These are phyloP conservation scores for Leccinellum luteum DNA, from an alignment of 768 basidiomycete species.

Conservation along the genomic window DNA sequence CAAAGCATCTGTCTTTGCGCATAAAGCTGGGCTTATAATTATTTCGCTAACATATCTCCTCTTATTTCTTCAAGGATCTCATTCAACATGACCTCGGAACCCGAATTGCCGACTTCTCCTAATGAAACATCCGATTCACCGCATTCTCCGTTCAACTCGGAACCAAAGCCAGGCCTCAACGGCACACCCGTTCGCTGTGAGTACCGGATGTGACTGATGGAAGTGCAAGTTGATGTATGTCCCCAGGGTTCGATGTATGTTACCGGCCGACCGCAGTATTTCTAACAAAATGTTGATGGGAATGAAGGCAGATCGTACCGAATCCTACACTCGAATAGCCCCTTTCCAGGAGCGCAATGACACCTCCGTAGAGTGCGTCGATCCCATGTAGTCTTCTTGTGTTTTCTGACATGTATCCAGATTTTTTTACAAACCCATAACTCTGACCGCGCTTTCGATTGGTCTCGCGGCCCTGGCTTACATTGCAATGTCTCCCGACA, in stretches of 20 bases:
- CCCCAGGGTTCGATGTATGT: constrained; percentile 82
- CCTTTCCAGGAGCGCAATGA: constrained; percentile 85
- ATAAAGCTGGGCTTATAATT: constrained; percentile 3
- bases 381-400: not conserved
- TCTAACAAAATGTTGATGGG: constrained; percentile 16
- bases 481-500: constrained; percentile 78
- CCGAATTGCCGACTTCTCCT: constrained; percentile 37
- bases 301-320: constrained; percentile 73
- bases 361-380: constrained; percentile 73
- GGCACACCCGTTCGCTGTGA: constrained; percentile 80
- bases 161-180: constrained; percentile 71
- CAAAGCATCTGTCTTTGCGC: not conserved
- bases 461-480: constrained; percentile 73
- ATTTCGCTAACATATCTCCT: not conserved
- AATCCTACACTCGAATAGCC: constrained; percentile 76
- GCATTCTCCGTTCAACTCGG: constrained; percentile 48
- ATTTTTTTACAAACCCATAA: constrained; percentile 85
- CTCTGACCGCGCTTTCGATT: constrained; percentile 66
- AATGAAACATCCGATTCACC: constrained; percentile 63
- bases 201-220: constrained; percentile 30
- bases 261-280: not conserved
- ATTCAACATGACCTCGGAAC: constrained; percentile 18
- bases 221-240: constrained; percentile 5
- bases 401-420: constrained; percentile 36
- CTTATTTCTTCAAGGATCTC: not conserved